Evolutionary conservation across 1,284 basidiomycete genomes (phyloP), one percentile per base, ranked within the genome.

Genomic region (Cryptococcus sp.): DNA sequence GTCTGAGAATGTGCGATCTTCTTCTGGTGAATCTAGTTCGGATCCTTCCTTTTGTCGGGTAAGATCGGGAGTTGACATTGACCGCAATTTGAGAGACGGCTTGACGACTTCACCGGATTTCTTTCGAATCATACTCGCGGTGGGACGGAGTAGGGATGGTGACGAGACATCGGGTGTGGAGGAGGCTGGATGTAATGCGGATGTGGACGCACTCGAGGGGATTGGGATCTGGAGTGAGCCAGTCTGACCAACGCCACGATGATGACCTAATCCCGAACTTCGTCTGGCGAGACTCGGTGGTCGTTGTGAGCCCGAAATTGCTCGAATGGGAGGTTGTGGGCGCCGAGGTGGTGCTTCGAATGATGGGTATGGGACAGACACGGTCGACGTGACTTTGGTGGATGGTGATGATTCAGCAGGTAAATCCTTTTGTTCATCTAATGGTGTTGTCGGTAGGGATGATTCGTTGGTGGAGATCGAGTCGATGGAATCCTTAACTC

Each of bases 51-150:
- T 52, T 46, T 65, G 61, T 11, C 76, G 69, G 5, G 69, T 63
- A 13, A 77, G 58, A 56, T 77, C 74, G 33, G 74, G 75, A 3
- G 72, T 77, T 23, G 75, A 77, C 65, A 71, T 67, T n/a, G 73
- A 76, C 43, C 73, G 68, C 35, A 60, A 61, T 58, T 77, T 77
- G 37, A 78, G 67, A 1, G 74, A 74, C 2, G 77, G 68, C 57
- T 77, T 77, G 58, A 78, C 73, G 53, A 78, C 65, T 56, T 78
- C 76, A 44, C 76, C 76, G 1, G 73, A 76, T 61, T 78, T 78
- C 50, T 78, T 78, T 46, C 77, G 68, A 43, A 78, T 70, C 65
- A 73, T 72, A 44, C 58, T 60, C 11, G 56, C 47, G 10, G 57
- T 53, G 10, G 68, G 66, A 37, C 59, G 62, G 33, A 60, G 53